Base-by-base conservation (phyloP, 352 stramenopile species). In the Phytophthora citricola region DNA sequence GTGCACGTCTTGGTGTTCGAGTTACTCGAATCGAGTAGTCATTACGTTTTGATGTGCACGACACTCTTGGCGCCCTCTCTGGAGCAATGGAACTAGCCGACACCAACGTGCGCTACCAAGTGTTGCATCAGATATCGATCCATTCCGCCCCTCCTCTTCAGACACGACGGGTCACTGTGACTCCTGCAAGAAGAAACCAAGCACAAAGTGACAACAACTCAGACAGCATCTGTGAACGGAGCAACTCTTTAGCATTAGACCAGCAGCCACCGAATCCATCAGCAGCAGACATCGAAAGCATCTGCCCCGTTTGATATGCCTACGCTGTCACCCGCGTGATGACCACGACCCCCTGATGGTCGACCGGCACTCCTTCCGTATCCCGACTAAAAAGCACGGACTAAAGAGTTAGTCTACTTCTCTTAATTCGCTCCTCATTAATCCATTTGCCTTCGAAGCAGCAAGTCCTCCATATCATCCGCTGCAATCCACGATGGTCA, bases 401-500 rank as follows among this genome's bases (percentile, higher is more conserved):
- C 36, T 43, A 43, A 43, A 43, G 15, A 10, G 12, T 43, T 20
- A 12, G 4, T 43, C 12, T 5, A 8, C 5, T 10, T 17, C 12
- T 43, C 1, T 20, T 20, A 20, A 20, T 20, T 20, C 17, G 17
- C 17, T 43, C 36, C 36, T 43, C 36, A 43, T 43, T 43, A 22
- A 43, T 43, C 36, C 5, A 43, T 17, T 43, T 43, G 36, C 12
- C 36, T 43, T 43, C 36, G 11, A 43, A 43, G 36, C 36, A 43
- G 36, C 36, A 43, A 43, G 36, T 20, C 17, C 17, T 20, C 17
- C 17, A 20, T 20, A 20, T 20, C 17, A 20, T 5, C 36, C 36
- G 36, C 36, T 58, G 46, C 47, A 27, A 24, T 56, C 14, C 40
- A 66, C 27, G 4, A 59, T 66, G 58, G 58, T 48, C 40, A 59